A percentile compares a stretch with the other conserved stretches of the same genome.
Evolutionary conservation across 352 stramenopile genomes (phyloP).

Genomic region (Phytophthora citrophthora): DNA sequence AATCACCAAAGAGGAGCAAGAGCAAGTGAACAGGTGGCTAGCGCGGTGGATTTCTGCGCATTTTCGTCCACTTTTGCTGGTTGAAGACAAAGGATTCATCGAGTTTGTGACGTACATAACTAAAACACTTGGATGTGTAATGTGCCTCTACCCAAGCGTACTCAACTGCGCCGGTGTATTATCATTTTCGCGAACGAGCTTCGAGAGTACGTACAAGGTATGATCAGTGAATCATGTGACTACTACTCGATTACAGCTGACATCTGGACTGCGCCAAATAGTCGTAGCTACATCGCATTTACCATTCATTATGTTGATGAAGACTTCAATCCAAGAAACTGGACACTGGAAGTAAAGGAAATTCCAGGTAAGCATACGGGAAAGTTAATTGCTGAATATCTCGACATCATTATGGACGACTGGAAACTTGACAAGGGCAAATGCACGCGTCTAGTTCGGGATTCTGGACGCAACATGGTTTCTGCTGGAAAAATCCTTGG

Average conservation of each 20-base stretch:
- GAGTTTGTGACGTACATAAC: slow-evolving; percentile 18
- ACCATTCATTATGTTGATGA: slow-evolving; percentile 18
- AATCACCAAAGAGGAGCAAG: slow-evolving; percentile 6
- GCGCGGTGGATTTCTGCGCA: slow-evolving; percentile 11
- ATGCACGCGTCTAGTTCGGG: too few relatives aligned
- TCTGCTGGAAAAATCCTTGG: not conserved
- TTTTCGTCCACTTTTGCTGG: slow-evolving; percentile 9
- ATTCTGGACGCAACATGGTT: slow-evolving; percentile 7
- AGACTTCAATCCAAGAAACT: slow-evolving; percentile 3
- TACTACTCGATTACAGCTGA: slow-evolving; percentile 15
- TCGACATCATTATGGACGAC: slow-evolving; percentile 1
- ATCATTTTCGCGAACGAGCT: slow-evolving; percentile 7
- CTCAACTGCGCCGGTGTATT: slow-evolving; percentile 4
- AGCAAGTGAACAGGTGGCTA: slow-evolving; percentile 3
- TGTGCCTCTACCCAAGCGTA: slow-evolving; percentile 12
- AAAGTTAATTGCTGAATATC: not conserved
- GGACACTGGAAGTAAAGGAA: slow-evolving; percentile 16
- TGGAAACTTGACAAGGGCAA: too few relatives aligned
- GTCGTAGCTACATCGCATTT: slow-evolving; percentile 11
- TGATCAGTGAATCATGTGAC: not conserved
- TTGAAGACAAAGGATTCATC: slow-evolving; percentile 21
- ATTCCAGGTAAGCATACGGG: slow-evolving; percentile 8
- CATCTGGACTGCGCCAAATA: slow-evolving; percentile 19
- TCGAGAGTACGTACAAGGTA: not conserved
- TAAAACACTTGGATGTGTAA: not conserved